phyloP scores from a whole-genome alignment of 768 basidiomycete species.

The Filobasidium wieringae region DNA sequence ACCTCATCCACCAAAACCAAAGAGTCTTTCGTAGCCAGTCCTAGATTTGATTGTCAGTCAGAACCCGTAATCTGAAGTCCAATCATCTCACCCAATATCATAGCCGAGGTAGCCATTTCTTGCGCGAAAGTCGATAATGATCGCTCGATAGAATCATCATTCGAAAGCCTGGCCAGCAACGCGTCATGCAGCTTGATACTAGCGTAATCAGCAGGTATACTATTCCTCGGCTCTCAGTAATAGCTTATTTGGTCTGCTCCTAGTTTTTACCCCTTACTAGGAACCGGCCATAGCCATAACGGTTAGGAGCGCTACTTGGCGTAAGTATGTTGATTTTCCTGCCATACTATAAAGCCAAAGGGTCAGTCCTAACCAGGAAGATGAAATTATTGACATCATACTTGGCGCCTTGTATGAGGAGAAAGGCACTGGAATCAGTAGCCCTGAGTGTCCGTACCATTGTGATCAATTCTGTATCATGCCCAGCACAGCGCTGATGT shows the following conservation, averaged over 20 bases:
- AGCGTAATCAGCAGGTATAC: conserved; percentile 83
- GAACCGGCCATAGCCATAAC: conserved; percentile 83
- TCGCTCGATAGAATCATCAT: conserved; percentile 80
- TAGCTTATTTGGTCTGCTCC: neutral
- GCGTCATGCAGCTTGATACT: conserved; percentile 81
- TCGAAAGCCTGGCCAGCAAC: conserved; percentile 74
- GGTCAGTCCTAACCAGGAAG: neutral
- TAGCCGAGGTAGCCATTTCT: conserved; percentile 84
- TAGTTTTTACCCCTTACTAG: conserved; percentile 43
- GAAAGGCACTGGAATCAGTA: conserved; percentile 46
- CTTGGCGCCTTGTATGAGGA: conserved; percentile 75
- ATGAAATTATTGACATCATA: no score
- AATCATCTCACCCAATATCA: conserved; percentile 59
- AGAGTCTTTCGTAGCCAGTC: conserved; percentile 52
- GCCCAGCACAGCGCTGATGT: neutral
- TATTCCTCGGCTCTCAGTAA: conserved; percentile 2
- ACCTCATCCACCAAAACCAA: conserved; percentile 79
- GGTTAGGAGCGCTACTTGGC: conserved; percentile 69
- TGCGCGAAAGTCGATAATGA: conserved; percentile 86
- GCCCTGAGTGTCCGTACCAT: neutral
- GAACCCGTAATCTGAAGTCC: neutral
- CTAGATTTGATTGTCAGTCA: conserved; percentile 24
- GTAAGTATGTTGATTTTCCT: conserved; percentile 89
- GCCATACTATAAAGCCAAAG: conserved; percentile 48
- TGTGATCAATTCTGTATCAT: neutral